Evolutionary conservation across 495 filamentous ascomycete species (phyloP), one percentile per base, ranked within the genome.

Genomic region (Friedmanniomyces endolithicus): DNA sequence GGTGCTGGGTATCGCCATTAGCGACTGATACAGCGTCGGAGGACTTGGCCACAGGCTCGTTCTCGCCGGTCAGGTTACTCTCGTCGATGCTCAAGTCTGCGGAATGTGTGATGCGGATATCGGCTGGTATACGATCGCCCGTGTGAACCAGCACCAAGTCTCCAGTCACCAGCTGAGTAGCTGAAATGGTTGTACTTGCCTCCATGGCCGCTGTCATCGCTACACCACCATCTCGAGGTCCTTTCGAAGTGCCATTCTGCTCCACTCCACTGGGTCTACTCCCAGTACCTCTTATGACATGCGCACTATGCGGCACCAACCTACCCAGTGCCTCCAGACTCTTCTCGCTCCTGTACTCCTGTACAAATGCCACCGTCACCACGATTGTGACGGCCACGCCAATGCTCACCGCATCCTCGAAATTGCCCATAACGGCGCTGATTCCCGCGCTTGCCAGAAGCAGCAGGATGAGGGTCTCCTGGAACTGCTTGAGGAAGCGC

Each of bases 311-410:
- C 23, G 92, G 94, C 0, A 97, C 90, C 29, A 99, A 72, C 57
- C 90, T 87, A 65, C 84, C 95, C 52, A 99, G 74, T 47, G 92
- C 92, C 68, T 97, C 92, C 64, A 99, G 79, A 1, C 90, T 95
- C 70, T 97, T 94, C 67, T 99, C 94, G 39, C 90, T 96, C 54
- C 94, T 79, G 67, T 96, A 97, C 69, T 99, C 92, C 65, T 99
- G 92, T 53, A 97, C 79, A 64, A 99, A 99, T 11, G 88, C 92
- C 49, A 97, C 92, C 1, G 86, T 86, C 35, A 97, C 89, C 17
- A 99, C 92, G 64, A 99, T 97, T 43, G 88, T 92, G 7, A 99
- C 92, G 1, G 92, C 92, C 31, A 94, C 78, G 1, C 90, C 74
- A 63, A 99, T 99, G 68, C 90, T 96, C 62, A 97, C 72, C 6